Conservation (phyloP, 2,329 filamentous ascomycete genomes). For the Colletotrichum sp. region DNA sequence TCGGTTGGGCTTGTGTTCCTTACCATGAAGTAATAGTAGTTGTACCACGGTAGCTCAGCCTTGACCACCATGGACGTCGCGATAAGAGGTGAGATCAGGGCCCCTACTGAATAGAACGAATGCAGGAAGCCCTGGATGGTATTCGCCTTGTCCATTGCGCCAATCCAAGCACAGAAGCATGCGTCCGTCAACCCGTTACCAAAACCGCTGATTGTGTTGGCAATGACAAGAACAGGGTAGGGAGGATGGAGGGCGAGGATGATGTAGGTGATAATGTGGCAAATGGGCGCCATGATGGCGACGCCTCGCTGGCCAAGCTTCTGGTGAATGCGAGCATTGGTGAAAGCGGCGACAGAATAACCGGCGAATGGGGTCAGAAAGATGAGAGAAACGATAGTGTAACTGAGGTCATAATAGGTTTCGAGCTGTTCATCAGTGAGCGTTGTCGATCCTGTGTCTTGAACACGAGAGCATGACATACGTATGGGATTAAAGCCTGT, state of each 20-base stretch:
- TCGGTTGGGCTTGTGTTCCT: background rate
- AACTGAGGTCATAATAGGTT: constrained; percentile 63
- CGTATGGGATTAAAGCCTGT: constrained; percentile 44
- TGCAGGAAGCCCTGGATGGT: constrained; percentile 71
- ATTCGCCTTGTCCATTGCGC: constrained; percentile 72
- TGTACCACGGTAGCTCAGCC: constrained; percentile 65
- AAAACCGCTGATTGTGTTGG: constrained; percentile 68
- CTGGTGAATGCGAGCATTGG: constrained; percentile 66
- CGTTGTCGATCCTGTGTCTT: too few species aligned
- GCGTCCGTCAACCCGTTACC: constrained; percentile 68
- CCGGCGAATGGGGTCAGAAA: constrained; percentile 69
- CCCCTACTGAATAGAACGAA: constrained; percentile 69
- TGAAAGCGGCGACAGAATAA: constrained; percentile 64
- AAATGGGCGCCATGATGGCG: constrained; percentile 64
- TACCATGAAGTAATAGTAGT: constrained; percentile 75
- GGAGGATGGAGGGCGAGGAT: constrained; percentile 67
- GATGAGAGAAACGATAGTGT: constrained; percentile 65
- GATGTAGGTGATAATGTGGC: constrained; percentile 66
- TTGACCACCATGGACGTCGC: constrained; percentile 72
- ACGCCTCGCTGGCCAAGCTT: constrained; percentile 70
- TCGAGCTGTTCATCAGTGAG: constrained; percentile 51
- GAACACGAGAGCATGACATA: constrained; percentile 22
- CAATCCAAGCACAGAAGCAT: constrained; percentile 56
- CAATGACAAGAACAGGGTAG: constrained; percentile 66
- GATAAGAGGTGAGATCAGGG: constrained; percentile 66